phyloP scores from a whole-genome alignment of 495 filamentous ascomycete species.

The Podospora pseudopauciseta region DNA sequence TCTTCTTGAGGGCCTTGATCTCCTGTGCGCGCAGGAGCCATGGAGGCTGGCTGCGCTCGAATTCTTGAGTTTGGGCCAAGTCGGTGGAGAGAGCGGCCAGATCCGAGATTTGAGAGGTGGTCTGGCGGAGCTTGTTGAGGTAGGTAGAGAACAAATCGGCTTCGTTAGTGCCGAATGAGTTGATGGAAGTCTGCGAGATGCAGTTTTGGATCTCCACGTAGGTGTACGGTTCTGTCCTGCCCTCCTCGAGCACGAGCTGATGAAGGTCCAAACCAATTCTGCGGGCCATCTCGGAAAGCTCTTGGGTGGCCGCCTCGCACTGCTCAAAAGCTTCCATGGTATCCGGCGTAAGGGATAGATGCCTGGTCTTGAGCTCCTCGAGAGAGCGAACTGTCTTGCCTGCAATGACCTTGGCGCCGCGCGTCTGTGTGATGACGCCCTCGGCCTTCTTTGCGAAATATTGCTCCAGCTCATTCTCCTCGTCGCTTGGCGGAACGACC shows the following conservation, averaged over 20 bases:
- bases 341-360: slow-evolving; percentile 65
- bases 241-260: slow-evolving; percentile 66
- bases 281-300: slow-evolving; percentile 65
- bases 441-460: slow-evolving; percentile 71
- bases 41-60: slow-evolving; percentile 66
- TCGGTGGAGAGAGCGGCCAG: slow-evolving; percentile 69
- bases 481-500: slow-evolving; percentile 49
- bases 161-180: slow-evolving; percentile 48
- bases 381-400: slow-evolving; percentile 73
- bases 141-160: slow-evolving; percentile 66
- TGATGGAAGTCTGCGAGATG: slow-evolving; percentile 55
- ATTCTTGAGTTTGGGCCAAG: slow-evolving; percentile 76
- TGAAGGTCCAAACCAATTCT: slow-evolving; percentile 64
- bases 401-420: slow-evolving; percentile 80
- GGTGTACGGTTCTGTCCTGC: slow-evolving; percentile 62
- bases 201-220: slow-evolving; percentile 60
- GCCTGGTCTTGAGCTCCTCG: slow-evolving; percentile 72
- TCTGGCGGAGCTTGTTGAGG: slow-evolving; percentile 57
- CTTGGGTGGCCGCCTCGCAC: slow-evolving; percentile 59
- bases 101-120: slow-evolving; percentile 65
- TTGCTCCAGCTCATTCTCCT: slow-evolving; percentile 60
- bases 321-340: slow-evolving; percentile 49
- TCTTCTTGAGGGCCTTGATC: slow-evolving; percentile 69
- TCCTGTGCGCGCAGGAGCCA: slow-evolving; percentile 83
- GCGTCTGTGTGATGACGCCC: slow-evolving; percentile 64